These are phyloP conservation scores for Pseudocercospora eumusae DNA, from an alignment of 2,329 filamentous ascomycete species.

Conservation along the genomic window DNA sequence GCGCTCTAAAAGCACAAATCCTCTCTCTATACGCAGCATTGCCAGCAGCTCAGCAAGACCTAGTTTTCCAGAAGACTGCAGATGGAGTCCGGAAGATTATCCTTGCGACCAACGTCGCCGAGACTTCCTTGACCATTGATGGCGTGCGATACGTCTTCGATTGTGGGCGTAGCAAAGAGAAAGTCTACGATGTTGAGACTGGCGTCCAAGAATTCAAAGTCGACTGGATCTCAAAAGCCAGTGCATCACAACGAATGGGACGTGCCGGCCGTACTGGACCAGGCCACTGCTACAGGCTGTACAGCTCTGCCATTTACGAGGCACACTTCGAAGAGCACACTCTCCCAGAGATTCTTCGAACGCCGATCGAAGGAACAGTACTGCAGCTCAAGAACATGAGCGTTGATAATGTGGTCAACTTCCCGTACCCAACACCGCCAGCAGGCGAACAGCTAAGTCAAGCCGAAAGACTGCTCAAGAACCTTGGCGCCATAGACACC, in stretches of 20 bases:
- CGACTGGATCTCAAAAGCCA: constrained; percentile 96
- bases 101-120: constrained; percentile 92
- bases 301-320: constrained; percentile 92
- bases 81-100: constrained; percentile 83
- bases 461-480: constrained; percentile 82
- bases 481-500: constrained; percentile 75
- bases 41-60: constrained; percentile 85
- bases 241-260: constrained; percentile 85
- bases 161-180: constrained; percentile 87
- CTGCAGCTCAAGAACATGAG: constrained; percentile 95
- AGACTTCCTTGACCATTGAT: constrained; percentile 95
- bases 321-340: constrained; percentile 83
- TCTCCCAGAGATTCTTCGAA: constrained; percentile 83
- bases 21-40: constrained; percentile 93
- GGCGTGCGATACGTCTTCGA: constrained; percentile 96
- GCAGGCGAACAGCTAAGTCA: constrained; percentile 72
- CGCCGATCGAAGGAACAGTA: constrained; percentile 86
- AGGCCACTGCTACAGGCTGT: constrained; percentile 92
- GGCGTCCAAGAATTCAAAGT: constrained; percentile 96
- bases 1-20: constrained; percentile 74
- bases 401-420: constrained; percentile 84
- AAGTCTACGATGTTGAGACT: constrained; percentile 80
- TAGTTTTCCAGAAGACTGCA: constrained; percentile 79
- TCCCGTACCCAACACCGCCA: constrained; percentile 92
- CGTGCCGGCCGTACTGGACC: constrained; percentile 94